phyloP scores from a whole-genome alignment of 2,329 filamentous ascomycete species.

The Claviceps citrina region DNA sequence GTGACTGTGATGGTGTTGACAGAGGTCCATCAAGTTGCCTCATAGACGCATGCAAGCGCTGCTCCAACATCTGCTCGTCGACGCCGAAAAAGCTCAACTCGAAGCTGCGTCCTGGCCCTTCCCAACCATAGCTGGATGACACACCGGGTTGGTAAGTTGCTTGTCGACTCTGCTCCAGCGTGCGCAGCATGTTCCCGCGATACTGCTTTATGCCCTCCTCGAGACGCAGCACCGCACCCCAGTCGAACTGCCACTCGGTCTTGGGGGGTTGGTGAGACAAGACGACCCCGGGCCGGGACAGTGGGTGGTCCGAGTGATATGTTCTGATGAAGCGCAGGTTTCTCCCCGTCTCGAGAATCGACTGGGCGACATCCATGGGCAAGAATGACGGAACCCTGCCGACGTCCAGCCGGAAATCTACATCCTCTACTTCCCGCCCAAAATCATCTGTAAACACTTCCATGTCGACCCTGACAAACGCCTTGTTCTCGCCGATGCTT shows the following conservation, averaged over 20 bases:
- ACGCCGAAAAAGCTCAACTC: conserved; percentile 34
- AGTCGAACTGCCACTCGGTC: conserved; percentile 55
- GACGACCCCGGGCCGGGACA: conserved; percentile 39
- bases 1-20: conserved; percentile 8
- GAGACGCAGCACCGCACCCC: conserved; percentile 51
- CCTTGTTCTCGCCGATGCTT: conserved; percentile 28
- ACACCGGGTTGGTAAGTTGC: not conserved
- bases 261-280: conserved; percentile 34
- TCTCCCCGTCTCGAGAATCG: conserved; percentile 65
- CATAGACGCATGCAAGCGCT: conserved; percentile 36
- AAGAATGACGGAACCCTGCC: conserved; percentile 58
- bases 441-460: conserved; percentile 42
- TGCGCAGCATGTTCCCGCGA: conserved; percentile 14
- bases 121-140: not conserved
- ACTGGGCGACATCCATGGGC: conserved; percentile 48
- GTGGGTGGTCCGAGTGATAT: conserved; percentile 56
- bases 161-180: conserved; percentile 9
- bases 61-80: conserved; percentile 30
- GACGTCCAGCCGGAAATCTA: conserved; percentile 48
- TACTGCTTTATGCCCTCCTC: conserved; percentile 39
- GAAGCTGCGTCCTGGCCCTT: conserved; percentile 5
- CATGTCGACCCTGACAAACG: conserved; percentile 45
- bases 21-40: conserved; percentile 23
- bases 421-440: conserved; percentile 39
- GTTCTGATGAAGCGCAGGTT: conserved; percentile 58